These are phyloP conservation scores for Cutaneotrichosporon sp. DNA, from an alignment of 1,284 basidiomycete genomes.

Conservation along the genomic window DNA sequence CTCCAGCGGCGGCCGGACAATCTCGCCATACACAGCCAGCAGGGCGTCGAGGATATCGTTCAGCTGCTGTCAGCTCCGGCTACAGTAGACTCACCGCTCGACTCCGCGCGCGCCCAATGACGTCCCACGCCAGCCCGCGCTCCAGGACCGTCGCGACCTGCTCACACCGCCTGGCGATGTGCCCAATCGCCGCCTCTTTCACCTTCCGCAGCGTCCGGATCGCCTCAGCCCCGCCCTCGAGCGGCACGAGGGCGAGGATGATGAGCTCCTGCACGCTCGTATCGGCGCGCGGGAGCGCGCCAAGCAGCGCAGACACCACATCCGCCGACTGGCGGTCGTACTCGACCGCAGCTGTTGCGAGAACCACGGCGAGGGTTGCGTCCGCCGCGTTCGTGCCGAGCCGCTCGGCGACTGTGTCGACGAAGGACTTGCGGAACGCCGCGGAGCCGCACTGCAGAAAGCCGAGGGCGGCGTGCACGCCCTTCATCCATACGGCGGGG, in stretches of 20 bases:
- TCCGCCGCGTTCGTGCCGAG: background rate
- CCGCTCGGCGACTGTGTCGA: background rate
- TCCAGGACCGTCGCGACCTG: constrained; percentile 19
- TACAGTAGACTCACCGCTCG: constrained; percentile 12
- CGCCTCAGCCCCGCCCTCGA: constrained; percentile 4
- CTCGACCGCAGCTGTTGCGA: constrained; percentile 18
- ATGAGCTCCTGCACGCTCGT: constrained; percentile 28
- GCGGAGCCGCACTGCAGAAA: constrained; percentile 11
- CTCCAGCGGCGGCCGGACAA: constrained; percentile 4
- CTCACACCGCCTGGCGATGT: constrained; percentile 18
- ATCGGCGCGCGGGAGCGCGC: background rate
- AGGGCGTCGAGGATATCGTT: constrained; percentile 27
- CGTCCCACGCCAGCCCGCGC: constrained; percentile 5
- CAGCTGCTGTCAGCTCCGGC: constrained; percentile 11
- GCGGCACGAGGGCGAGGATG: constrained; percentile 21
- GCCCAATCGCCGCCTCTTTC: background rate
- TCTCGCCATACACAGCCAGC: constrained; percentile 12
- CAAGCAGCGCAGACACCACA: constrained; percentile 2
- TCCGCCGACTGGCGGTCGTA: background rate
- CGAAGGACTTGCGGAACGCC: background rate
- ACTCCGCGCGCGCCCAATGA: constrained; percentile 12
- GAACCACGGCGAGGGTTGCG: constrained; percentile 16
- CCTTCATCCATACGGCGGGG: constrained; percentile 23
- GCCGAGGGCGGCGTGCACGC: constrained; percentile 14
- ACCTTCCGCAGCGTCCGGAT: background rate